Evolutionary conservation across 2,329 filamentous ascomycete genomes (phyloP).

Genomic region (Herpotrichia juniperi): DNA sequence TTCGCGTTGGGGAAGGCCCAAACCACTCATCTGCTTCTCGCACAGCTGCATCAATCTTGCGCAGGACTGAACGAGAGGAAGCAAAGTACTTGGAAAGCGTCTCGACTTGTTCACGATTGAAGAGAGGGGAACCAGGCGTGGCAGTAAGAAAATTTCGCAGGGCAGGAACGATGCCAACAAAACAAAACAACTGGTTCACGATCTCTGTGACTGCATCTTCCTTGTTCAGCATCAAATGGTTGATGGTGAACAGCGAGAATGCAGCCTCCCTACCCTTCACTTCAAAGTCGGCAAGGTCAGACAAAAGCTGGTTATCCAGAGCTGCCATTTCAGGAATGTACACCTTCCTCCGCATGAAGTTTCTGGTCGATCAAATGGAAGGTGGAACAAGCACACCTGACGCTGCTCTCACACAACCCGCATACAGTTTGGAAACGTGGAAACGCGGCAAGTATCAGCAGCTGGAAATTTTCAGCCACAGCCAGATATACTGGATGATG

Average conservation of each 20-base stretch:
- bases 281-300: slow-evolving; percentile 4
- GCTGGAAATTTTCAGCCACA: not conserved
- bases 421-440: not conserved
- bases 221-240: slow-evolving; percentile 2
- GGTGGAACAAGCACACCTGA: not conserved
- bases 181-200: slow-evolving; percentile 5
- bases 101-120: not conserved
- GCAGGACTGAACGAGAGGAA: not conserved
- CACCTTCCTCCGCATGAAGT: slow-evolving; percentile 6
- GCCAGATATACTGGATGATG: not conserved
- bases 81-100: not conserved
- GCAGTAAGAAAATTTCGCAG: slow-evolving; percentile 1
- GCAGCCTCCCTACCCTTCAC: slow-evolving; percentile 7
- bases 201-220: not conserved
- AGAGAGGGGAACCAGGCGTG: not conserved
- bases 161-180: slow-evolving; percentile 4
- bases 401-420: not conserved
- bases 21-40: not conserved
- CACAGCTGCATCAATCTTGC: not conserved
- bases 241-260: slow-evolving; percentile 14
- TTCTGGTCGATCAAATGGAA: not conserved
- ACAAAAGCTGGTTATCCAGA: not conserved
- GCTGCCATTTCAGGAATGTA: slow-evolving; percentile 8
- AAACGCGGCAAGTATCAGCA: not conserved
- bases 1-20: not conserved